phyloP scores from a whole-genome alignment of 176 grass and related monocot species.

The Aechmea fasciata region DNA sequence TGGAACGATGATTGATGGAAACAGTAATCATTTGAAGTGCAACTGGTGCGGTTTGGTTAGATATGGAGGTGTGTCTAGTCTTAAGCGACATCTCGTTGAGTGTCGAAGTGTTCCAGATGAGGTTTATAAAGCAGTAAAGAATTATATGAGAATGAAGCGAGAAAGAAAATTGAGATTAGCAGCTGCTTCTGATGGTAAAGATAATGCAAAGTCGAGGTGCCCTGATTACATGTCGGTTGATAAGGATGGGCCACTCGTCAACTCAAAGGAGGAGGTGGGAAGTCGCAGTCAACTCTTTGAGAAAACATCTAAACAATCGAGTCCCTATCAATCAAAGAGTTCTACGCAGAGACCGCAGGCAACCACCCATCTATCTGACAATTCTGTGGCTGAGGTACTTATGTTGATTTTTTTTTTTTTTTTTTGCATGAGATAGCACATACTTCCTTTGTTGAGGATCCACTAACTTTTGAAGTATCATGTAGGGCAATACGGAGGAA shows the following conservation, averaged over 20 bases:
- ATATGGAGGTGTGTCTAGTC: constrained; percentile 83
- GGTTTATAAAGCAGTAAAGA: constrained; percentile 45
- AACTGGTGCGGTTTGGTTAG: constrained; percentile 72
- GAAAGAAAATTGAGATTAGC: constrained; percentile 17
- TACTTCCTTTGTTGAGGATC: too few species aligned
- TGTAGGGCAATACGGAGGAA: constrained; percentile 17
- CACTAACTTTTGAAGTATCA: constrained; percentile 7
- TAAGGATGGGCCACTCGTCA: constrained; percentile 27
- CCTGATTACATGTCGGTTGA: constrained; percentile 16
- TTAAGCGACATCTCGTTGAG: constrained; percentile 85
- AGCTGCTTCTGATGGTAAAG: background rate
- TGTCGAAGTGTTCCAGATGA: constrained; percentile 72
- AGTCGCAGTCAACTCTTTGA: constrained; percentile 24
- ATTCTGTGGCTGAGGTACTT: background rate
- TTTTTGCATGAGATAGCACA: too few species aligned
- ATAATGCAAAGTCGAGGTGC: constrained; percentile 21
- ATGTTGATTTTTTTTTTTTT: too few species aligned
- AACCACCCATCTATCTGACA: background rate
- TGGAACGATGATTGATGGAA: constrained; percentile 59
- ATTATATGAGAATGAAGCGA: constrained; percentile 53
- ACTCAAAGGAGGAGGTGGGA: constrained; percentile 17
- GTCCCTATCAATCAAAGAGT: constrained; percentile 16
- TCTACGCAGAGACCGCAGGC: constrained; percentile 5
- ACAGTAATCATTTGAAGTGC: constrained; percentile 52
- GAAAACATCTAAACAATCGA: constrained; percentile 39